Evolutionary conservation across 805 yeast species (phyloP).

Genomic region (Hanseniaspora vineae): DNA sequence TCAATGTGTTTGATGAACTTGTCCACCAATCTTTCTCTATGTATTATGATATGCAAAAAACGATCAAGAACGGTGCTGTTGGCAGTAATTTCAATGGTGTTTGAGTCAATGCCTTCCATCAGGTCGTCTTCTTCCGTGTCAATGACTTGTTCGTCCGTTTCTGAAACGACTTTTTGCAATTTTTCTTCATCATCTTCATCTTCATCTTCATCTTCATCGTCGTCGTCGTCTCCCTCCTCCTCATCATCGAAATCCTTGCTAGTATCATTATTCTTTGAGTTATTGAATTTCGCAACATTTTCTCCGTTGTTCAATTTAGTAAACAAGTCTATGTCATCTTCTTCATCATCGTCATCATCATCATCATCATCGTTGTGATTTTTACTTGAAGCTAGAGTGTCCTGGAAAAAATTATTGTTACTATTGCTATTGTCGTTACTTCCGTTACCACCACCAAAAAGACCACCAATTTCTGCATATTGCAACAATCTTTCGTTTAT

Average conservation of each 20-base stretch:
- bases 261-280: neutral
- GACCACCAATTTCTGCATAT: conserved; percentile 3
- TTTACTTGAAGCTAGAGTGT: neutral
- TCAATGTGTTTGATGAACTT: conserved; percentile 77
- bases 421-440: neutral
- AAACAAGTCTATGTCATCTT: neutral
- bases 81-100: neutral
- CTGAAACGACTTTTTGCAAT: too few species aligned
- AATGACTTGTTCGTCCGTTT: too few species aligned
- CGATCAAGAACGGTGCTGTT: conserved; percentile 17
- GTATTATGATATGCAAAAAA: conserved; percentile 44
- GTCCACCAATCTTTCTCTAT: conserved; percentile 59
- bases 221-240: neutral
- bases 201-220: neutral
- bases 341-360: neutral
- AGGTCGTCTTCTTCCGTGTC: too few species aligned
- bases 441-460: conserved; percentile 46
- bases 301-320: too few species aligned
- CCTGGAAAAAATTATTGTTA: neutral
- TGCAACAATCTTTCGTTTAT: conserved; percentile 83
- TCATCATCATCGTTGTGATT: neutral
- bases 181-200: neutral
- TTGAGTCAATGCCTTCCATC: too few species aligned
- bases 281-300: too few species aligned
- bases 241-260: neutral